Evolutionary conservation across 768 basidiomycete species (phyloP).

Genomic region (Tylopilus vinaceipallidus): DNA sequence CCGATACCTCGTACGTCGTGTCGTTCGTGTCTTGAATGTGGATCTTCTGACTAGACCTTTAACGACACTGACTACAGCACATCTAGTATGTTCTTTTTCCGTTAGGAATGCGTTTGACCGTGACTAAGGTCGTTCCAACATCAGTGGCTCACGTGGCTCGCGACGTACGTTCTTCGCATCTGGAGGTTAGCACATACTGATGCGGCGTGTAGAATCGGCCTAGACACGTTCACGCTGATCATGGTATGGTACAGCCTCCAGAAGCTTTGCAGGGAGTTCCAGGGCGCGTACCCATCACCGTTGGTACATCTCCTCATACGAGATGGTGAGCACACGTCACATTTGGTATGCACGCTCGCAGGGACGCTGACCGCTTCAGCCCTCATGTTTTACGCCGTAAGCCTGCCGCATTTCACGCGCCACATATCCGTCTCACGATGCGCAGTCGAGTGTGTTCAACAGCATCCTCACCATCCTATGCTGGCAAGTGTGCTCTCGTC

Average conservation of each 20-base stretch:
- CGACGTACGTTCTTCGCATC: constrained; percentile 1
- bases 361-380: no score
- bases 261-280: not conserved
- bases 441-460: no score
- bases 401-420: no score
- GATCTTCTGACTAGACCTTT: not conserved
- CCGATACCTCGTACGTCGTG: not conserved
- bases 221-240: constrained; percentile 6
- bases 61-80: not conserved
- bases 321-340: no score
- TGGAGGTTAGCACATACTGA: not conserved
- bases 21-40: not conserved
- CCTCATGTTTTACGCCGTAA: no score
- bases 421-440: no score
- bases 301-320: no score
- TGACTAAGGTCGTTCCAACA: not conserved
- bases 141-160: constrained; percentile 12
- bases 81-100: constrained; percentile 2
- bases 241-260: constrained; percentile 4
- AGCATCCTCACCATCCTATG: no score
- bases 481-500: no score
- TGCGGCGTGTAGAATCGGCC: not conserved
- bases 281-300: not conserved
- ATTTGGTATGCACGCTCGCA: no score
- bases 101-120: not conserved